These are phyloP conservation scores for Stylonectria norvegica DNA, from an alignment of 2,329 filamentous ascomycete species.

Conservation along the genomic window DNA sequence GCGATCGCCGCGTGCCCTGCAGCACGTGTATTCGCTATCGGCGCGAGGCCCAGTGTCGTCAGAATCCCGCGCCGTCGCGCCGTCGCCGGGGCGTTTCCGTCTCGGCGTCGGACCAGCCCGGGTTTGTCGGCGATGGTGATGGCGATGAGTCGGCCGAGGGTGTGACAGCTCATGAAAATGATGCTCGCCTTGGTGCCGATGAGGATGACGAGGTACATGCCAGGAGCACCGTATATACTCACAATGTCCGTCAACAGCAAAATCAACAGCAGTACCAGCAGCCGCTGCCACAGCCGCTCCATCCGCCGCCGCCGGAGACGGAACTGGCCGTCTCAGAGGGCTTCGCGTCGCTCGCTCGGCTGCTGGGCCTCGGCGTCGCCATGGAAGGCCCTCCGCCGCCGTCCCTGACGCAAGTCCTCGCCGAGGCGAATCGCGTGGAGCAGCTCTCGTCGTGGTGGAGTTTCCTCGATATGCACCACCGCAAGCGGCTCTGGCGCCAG, in stretches of 20 bases:
- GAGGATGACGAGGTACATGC: too few species aligned
- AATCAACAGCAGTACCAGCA: too few species aligned
- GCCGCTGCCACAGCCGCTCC: too few species aligned
- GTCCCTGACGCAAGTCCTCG: conserved; percentile 7
- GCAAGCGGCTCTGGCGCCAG: conserved; percentile 12
- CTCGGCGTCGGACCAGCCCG: too few species aligned
- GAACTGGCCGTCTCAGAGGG: background rate
- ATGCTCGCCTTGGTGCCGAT: too few species aligned
- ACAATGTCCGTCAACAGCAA: too few species aligned
- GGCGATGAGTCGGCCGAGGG: too few species aligned
- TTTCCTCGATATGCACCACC: conserved; percentile 5
- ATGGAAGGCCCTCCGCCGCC: background rate
- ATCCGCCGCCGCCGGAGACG: too few species aligned
- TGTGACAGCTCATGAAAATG: too few species aligned
- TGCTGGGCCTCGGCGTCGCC: background rate
- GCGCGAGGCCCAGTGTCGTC: conserved; percentile 29
- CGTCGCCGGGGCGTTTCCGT: too few species aligned
- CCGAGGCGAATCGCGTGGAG: conserved; percentile 4
- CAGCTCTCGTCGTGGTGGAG: conserved; percentile 3
- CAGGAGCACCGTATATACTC: too few species aligned
- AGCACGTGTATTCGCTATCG: conserved; percentile 29
- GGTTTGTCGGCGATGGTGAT: too few species aligned
- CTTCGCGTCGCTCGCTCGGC: conserved; percentile 1
- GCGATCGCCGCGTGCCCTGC: conserved; percentile 31
- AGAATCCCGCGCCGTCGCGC: conserved; percentile 21